A percentile compares a stretch with the other conserved stretches of the same genome.
These are phyloP conservation scores for Arachis monticola DNA, from an alignment of 331 rosid genomes.

Conservation along the genomic window DNA sequence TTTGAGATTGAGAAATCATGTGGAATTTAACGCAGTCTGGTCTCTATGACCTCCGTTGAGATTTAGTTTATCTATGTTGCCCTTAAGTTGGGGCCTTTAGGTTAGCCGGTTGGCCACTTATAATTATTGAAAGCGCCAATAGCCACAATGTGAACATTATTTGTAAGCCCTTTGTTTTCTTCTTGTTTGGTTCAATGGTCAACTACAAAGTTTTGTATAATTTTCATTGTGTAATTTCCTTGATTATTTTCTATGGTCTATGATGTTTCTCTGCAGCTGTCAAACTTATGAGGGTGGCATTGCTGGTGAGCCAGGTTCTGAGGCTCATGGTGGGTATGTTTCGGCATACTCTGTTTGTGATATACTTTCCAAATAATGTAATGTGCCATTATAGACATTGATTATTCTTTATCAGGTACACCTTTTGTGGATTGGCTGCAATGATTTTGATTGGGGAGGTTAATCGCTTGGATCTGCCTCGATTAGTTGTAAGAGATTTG, in stretches of 20 bases:
- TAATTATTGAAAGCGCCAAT: constrained; percentile 11
- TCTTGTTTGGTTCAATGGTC: constrained; percentile 19
- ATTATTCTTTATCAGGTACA: constrained; percentile 62
- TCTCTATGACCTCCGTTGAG: neutral
- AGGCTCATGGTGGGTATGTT: constrained; percentile 99
- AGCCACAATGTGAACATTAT: constrained; percentile 8
- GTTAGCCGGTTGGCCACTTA: neutral
- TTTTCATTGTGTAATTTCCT: neutral
- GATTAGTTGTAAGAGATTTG: constrained; percentile 65
- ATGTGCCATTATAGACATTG: constrained; percentile 26
- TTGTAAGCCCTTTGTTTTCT: neutral
- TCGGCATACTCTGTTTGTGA: constrained; percentile 13
- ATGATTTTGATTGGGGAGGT: constrained; percentile 89
- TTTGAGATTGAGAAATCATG: no score
- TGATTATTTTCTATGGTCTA: constrained; percentile 13
- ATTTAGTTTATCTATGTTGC: constrained; percentile 6
- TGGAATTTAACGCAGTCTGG: neutral
- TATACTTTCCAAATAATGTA: constrained; percentile 11
- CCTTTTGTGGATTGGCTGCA: constrained; percentile 92
- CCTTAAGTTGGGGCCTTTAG: constrained; percentile 1
- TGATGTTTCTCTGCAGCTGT: constrained; percentile 66
- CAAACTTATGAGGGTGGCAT: constrained; percentile 98
- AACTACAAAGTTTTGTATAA: constrained; percentile 13
- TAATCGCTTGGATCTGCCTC: constrained; percentile 79
- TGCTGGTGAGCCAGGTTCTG: constrained; percentile 94